Evolutionary conservation across 768 basidiomycete species (phyloP).

Genomic region (Tylopilus felleus): DNA sequence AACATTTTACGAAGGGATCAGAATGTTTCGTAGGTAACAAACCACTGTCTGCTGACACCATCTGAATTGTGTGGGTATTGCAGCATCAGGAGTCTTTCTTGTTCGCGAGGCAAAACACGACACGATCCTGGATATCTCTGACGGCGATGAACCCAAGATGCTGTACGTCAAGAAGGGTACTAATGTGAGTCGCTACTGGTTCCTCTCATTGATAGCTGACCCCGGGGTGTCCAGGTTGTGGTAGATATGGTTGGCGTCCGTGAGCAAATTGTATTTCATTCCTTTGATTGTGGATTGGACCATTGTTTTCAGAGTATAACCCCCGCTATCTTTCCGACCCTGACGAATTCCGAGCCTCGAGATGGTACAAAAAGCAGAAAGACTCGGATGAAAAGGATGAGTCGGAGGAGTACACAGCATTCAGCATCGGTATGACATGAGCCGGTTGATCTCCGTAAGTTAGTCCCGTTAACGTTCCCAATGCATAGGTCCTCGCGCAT

Average conservation of each 20-base stretch:
- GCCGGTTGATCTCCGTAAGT: neutral
- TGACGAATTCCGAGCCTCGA: slow-evolving; percentile 33
- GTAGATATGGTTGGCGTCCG: slow-evolving; percentile 32
- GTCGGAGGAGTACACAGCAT: slow-evolving; percentile 22
- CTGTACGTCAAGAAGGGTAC: slow-evolving; percentile 25
- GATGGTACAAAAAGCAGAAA: slow-evolving; percentile 33
- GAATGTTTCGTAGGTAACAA: slow-evolving; percentile 33
- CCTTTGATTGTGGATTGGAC: neutral
- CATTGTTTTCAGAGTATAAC: slow-evolving; percentile 32
- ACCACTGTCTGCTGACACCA: neutral
- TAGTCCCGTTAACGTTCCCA: neutral
- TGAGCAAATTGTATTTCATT: slow-evolving; percentile 8
- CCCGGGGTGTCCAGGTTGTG: slow-evolving; percentile 9
- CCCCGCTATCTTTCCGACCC: slow-evolving; percentile 37
- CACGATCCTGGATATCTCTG: slow-evolving; percentile 19
- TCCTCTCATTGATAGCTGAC: neutral
- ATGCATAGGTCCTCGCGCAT: slow-evolving; percentile 44
- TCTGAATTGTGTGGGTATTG: neutral
- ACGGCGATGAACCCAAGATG: slow-evolving; percentile 13
- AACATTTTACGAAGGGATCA: slow-evolving; percentile 30
- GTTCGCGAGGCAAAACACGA: slow-evolving; percentile 31
- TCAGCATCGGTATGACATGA: slow-evolving; percentile 20
- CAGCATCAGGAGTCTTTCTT: slow-evolving; percentile 31
- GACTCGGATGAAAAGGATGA: slow-evolving; percentile 8
- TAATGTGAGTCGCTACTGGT: slow-evolving; percentile 5